A percentile compares a stretch with the other conserved stretches of the same genome.
phyloP scores from a whole-genome alignment of 2,329 filamentous ascomycete genomes.

The Knoxdaviesia proteae region DNA sequence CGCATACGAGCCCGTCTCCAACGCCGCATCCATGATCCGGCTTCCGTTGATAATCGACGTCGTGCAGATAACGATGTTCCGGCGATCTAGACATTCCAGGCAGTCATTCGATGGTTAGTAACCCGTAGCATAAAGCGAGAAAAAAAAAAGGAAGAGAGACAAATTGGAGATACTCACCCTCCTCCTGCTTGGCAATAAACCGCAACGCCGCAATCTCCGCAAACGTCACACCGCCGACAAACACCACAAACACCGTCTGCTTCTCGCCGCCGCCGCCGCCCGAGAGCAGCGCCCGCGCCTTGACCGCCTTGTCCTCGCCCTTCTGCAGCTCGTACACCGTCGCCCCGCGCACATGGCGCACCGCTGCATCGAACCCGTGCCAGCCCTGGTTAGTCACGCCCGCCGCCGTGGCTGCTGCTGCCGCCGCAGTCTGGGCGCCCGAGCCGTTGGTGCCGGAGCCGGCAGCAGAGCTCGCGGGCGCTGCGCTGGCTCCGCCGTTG shows the following conservation, averaged over 20 bases:
- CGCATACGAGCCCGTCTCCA: slow-evolving; percentile 48
- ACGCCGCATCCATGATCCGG: slow-evolving; percentile 67
- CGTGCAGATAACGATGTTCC: slow-evolving; percentile 78
- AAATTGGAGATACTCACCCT: slow-evolving; percentile 24
- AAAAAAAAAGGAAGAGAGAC: slow-evolving; percentile 1
- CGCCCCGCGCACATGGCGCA: slow-evolving; percentile 69
- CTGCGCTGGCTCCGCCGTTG: slow-evolving; percentile 17
- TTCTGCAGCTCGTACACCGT: slow-evolving; percentile 87
- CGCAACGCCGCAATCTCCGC: slow-evolving; percentile 87
- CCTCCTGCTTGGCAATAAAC: slow-evolving; percentile 71
- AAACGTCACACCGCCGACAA: slow-evolving; percentile 89
- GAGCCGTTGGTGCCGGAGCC: slow-evolving; percentile 43
- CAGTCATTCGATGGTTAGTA: slow-evolving; percentile 3
- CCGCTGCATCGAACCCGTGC: slow-evolving; percentile 80
- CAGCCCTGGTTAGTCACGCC: slow-evolving; percentile 52
- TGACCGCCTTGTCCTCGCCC: slow-evolving; percentile 79
- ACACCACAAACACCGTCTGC: slow-evolving; percentile 90
- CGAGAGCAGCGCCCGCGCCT: slow-evolving; percentile 64
- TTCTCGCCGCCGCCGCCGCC: slow-evolving; percentile 46
- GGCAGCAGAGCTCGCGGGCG: slow-evolving; percentile 15
- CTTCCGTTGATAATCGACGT: slow-evolving; percentile 83
- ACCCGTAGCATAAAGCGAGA: background rate
- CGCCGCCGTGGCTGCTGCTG: slow-evolving; percentile 18
- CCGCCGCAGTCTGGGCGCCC: slow-evolving; percentile 13
- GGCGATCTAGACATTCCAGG: slow-evolving; percentile 28